phyloP scores from a whole-genome alignment of 177 flowering plant species.

The Vitis hybrid region DNA sequence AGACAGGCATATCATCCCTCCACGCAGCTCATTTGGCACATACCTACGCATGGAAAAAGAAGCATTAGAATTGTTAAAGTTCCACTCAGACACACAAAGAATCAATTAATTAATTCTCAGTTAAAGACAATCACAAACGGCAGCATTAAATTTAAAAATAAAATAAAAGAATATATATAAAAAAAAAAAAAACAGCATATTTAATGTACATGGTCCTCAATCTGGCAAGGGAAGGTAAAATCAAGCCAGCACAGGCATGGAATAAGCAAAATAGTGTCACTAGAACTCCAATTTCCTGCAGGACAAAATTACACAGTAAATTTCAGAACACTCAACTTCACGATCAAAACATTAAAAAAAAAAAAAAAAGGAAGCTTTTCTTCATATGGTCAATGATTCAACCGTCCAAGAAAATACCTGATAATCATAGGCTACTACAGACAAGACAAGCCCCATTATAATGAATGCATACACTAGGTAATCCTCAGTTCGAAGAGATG shows the following conservation, averaged over 20 bases:
- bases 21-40: slow-evolving; percentile 90
- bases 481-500: slow-evolving; percentile 63
- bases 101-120: neutral
- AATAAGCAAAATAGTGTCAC: slow-evolving; percentile 73
- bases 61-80: neutral
- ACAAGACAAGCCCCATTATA: slow-evolving; percentile 53
- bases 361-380: neutral
- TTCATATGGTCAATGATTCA: neutral
- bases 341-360: neutral
- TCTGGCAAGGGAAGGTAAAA: slow-evolving; percentile 84
- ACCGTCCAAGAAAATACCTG: slow-evolving; percentile 49
- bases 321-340: neutral
- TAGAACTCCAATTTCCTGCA: slow-evolving; percentile 85
- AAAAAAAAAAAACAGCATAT: neutral
- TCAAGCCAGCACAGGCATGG: slow-evolving; percentile 68
- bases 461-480: slow-evolving; percentile 49
- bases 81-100: neutral
- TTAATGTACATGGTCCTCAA: slow-evolving; percentile 71
- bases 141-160: neutral
- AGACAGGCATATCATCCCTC: slow-evolving; percentile 89
- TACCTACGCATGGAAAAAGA: slow-evolving; percentile 42
- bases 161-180: neutral
- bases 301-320: slow-evolving; percentile 11
- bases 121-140: neutral
- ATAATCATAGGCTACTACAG: slow-evolving; percentile 84